Base-by-base conservation (phyloP, 1,284 basidiomycete species). In the Xanthoconium separans region DNA sequence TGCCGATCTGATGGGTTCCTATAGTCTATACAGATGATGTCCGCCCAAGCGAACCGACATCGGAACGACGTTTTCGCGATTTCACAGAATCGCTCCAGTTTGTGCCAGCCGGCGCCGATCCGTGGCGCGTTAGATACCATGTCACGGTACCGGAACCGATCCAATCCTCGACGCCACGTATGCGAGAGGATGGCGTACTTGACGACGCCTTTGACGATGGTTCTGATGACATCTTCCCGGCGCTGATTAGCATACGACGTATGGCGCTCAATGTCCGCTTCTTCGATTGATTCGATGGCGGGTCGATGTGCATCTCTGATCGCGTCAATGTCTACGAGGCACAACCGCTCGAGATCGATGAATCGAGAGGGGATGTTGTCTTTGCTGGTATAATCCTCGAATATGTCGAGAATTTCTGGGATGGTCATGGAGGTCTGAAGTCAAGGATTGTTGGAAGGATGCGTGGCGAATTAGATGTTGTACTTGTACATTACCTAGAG, bases 191-290 rank as follows among this genome's bases (percentile, higher is more conserved):
- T 34, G 22, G 61, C 61, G 2, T 63, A 63, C 44, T 64, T 63
- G 11, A 65, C 45, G 48, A 54, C 44, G 15, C 61, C 45, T 22
- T 54, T 65, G 13, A 63, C 64, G 2, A 63, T 64, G 16, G 29
- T 45, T 33, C 44, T 44, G n/a, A 65, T 64, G 18, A 64, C 61
- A 8, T 64, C 61, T 39, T 59, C 52, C 34, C 63, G 55, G 39
- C 61, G 59, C 22, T 62, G 61, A 24, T 65, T 61, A 16, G 61
- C 58, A 12, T 62, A 61, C 27, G 61, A 64, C 0, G 63, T 65
- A 20, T 65, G 61, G 18, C 48, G 59, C n/a, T 61, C 58, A n/a
- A 65, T 64, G 29, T 65, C 61, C 6, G 15, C 49, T 50, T 62
- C 61, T 24, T 33, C 18, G 15, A 62, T 58, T 3, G 59, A 55